Evolutionary conservation across 1,284 basidiomycete species (phyloP), one percentile per base, ranked within the genome.

Genomic region (Xanthoconium separans): DNA sequence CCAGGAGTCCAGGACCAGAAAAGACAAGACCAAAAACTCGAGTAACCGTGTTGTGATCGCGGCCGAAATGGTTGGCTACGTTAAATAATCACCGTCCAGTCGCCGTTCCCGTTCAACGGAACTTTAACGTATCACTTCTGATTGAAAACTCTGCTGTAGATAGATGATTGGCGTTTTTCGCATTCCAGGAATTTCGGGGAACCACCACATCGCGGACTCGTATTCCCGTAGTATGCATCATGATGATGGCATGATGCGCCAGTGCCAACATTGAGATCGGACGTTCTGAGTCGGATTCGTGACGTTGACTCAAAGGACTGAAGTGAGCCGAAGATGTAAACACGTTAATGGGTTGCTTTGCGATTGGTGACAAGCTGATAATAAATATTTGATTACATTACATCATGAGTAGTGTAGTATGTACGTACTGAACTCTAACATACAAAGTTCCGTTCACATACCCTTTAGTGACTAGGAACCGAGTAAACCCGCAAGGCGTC

Each of bases 401-500:
- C 8, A 36, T 36, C 8, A n/a, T 22, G 22, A 22, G n/a, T n/a
- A n/a, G n/a, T n/a, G 22, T 22, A 22, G 22, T 22, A 16, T 31
- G 30, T 31, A 33, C n/a, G 16, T 16, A 16, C 34, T 36, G 16
- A 37, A n/a, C 9, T 37, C 36, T 37, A 37, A 37, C 36, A 37
- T 37, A n/a, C n/a, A n/a, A n/a, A 12, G 31, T 33, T 33, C 7
- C 27, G 6, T 27, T 27, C 27, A 27, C 27, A 27, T 27, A 27
- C 7, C 27, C 7, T 6, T 27, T 27, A 27, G 15, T 36, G 16
- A 36, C 34, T 36, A 36, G n/a, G 18, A 5, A 31, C 31, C 20
- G 30, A 67, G 53, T 24, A 55, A 34, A 12, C 24, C 42, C 3
- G 63, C 57, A 27, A 68, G 40, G 18, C 57, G 54, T 45, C 31